Evolutionary conservation across 2,329 filamentous ascomycete species (phyloP).

Genomic region (Ophiognomonia clavigignenti-juglandacearum): DNA sequence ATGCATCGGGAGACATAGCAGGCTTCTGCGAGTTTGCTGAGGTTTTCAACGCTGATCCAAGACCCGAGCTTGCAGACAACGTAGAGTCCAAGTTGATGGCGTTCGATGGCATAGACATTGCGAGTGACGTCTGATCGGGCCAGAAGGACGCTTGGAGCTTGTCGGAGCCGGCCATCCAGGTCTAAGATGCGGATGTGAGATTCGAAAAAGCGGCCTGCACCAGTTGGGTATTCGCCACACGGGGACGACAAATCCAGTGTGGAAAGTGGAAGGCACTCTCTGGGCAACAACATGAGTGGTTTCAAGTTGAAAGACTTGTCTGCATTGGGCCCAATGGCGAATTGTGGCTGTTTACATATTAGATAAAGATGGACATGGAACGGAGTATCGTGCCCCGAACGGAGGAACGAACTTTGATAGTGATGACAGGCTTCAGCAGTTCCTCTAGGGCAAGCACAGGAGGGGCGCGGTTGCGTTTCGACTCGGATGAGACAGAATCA

Average conservation of each 20-base stretch:
- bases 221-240: conserved; percentile 44
- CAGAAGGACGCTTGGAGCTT: conserved; percentile 55
- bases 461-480: conserved; percentile 30
- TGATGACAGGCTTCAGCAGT: conserved; percentile 46
- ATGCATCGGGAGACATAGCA: conserved; percentile 30
- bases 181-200: conserved; percentile 60
- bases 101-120: conserved; percentile 60
- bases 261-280: conserved; percentile 56
- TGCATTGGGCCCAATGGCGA: conserved; percentile 6
- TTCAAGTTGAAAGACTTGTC: conserved; percentile 49
- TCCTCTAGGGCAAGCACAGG: conserved; percentile 41
- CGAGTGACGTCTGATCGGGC: conserved; percentile 53
- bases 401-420: conserved; percentile 40
- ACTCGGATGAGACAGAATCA: conserved; percentile 24
- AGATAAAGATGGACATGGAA: conserved; percentile 5
- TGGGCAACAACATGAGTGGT: conserved; percentile 58
- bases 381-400: neutral
- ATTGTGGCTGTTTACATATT: conserved; percentile 16
- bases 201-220: conserved; percentile 48
- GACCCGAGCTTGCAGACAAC: conserved; percentile 62
- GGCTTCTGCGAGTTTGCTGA: conserved; percentile 47
- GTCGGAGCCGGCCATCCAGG: conserved; percentile 55
- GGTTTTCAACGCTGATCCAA: conserved; percentile 57
- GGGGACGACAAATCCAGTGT: conserved; percentile 53
- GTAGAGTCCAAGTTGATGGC: conserved; percentile 57